phyloP scores from a whole-genome alignment of 2,329 filamentous ascomycete species.

The Fusarium incarnatum region DNA sequence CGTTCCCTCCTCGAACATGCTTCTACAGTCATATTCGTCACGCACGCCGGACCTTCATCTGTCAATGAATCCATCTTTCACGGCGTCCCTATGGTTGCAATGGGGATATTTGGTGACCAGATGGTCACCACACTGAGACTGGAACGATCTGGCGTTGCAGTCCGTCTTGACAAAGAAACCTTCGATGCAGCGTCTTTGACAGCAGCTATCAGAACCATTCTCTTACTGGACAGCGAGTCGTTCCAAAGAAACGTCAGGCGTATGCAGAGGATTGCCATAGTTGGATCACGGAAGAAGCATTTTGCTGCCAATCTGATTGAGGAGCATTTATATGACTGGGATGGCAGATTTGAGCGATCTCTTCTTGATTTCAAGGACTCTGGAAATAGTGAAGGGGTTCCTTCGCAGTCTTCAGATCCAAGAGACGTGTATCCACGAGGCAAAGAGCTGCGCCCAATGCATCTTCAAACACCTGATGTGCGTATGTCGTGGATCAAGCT shows the following conservation, averaged over 20 bases:
- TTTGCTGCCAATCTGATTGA: background rate
- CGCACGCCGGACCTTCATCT: slow-evolving; percentile 2
- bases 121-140: background rate
- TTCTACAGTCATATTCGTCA: background rate
- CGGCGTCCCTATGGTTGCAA: slow-evolving; percentile 5
- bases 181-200: background rate
- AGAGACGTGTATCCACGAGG: background rate
- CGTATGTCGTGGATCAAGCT: slow-evolving; percentile 15
- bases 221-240: background rate
- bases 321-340: slow-evolving; percentile 7
- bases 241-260: background rate
- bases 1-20: background rate
- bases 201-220: background rate
- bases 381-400: no score
- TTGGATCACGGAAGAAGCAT: background rate
- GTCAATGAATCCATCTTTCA: slow-evolving; percentile 11
- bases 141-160: background rate
- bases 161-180: background rate
- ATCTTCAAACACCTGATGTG: slow-evolving; percentile 9
- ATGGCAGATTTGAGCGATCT: background rate
- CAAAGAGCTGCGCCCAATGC: slow-evolving; percentile 1
- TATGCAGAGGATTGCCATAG: slow-evolving; percentile 3
- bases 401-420: no score
- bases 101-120: slow-evolving; percentile 7
- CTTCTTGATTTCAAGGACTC: background rate